Conservation (phyloP, 306 rosid species). For the Quercus parvula region DNA sequence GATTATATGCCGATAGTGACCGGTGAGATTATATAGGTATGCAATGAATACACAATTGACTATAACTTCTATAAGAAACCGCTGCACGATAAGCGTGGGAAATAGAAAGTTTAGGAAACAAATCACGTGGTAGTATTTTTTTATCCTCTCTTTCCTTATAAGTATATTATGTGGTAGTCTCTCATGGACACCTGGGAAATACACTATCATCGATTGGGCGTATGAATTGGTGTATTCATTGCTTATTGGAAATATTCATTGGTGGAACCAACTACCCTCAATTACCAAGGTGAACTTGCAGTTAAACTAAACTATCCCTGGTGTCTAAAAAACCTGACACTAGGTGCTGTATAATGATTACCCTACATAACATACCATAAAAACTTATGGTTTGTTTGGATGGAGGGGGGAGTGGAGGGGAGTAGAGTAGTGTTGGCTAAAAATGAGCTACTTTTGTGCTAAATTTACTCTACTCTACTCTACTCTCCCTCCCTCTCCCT, state of each 20-base stretch:
- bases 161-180: background rate
- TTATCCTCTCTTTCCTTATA: background rate
- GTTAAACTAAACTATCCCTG: background rate
- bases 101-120: background rate
- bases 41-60: slow-evolving; percentile 7
- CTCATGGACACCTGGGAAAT: background rate
- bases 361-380: background rate
- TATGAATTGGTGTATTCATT: background rate
- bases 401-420: no score
- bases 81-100: background rate
- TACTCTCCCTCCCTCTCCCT: no score
- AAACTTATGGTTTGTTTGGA: background rate
- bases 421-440: no score
- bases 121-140: background rate
- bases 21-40: background rate
- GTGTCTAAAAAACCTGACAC: background rate
- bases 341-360: background rate
- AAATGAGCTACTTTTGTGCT: no score
- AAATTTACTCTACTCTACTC: no score
- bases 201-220: background rate
- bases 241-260: no score
- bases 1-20: background rate
- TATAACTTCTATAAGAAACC: background rate
- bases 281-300: background rate
- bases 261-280: background rate